phyloP scores from a whole-genome alignment of 345 rosid species.

The Stellera chamaejasme region DNA sequence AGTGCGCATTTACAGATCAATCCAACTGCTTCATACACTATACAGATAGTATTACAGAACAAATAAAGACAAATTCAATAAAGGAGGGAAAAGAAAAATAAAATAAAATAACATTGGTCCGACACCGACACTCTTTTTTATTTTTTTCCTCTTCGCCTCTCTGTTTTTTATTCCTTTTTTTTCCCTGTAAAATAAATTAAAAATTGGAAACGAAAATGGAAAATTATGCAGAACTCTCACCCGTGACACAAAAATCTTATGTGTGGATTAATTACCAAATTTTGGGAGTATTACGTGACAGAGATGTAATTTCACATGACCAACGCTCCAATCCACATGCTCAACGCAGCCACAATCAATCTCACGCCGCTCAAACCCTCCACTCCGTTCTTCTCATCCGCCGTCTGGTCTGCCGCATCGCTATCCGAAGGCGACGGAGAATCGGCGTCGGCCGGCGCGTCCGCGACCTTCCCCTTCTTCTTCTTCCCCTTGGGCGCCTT shows the following conservation, averaged over 20 bases:
- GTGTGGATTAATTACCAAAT: too few relatives aligned
- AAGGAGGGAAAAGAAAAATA: neutral
- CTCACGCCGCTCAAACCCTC: conserved; percentile 24
- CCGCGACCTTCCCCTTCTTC: conserved; percentile 19
- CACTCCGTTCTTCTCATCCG: conserved; percentile 44
- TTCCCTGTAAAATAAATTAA: too few relatives aligned
- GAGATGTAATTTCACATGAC: conserved; percentile 18
- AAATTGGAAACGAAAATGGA: neutral
- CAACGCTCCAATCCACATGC: conserved; percentile 34
- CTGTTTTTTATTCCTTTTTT: too few relatives aligned
- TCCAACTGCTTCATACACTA: conserved; percentile 2
- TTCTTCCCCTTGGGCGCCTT: conserved; percentile 21
- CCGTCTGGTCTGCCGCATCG: conserved; percentile 38
- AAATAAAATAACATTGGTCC: neutral
- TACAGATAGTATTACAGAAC: neutral
- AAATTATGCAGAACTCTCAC: conserved; percentile 5
- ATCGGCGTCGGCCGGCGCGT: conserved; percentile 41
- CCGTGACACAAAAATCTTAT: neutral
- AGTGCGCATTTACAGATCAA: conserved; percentile 16
- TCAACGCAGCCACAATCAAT: conserved; percentile 23
- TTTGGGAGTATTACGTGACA: too few relatives aligned
- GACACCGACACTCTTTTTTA: too few relatives aligned
- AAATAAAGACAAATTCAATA: neutral
- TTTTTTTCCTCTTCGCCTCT: too few relatives aligned
- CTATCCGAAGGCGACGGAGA: conserved; percentile 48